Evolutionary conservation across 1,139 yeast species (phyloP).

Genomic region (Scheffersomyces segobiensis): DNA sequence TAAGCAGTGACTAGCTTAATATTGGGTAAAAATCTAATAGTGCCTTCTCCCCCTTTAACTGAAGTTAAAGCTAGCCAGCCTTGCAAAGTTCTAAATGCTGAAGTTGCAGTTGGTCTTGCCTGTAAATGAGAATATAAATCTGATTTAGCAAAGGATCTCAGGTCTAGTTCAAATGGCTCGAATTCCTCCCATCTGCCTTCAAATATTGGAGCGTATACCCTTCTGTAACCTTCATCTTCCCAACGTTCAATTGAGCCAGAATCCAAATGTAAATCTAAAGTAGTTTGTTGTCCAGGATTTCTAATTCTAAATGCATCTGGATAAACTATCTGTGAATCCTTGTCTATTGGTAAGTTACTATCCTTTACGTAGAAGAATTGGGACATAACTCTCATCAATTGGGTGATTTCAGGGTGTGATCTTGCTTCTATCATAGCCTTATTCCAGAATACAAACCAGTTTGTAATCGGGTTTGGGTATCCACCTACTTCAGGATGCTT

Average conservation of each 20-base stretch:
- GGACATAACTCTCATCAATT: conserved; percentile 29
- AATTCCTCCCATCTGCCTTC: conserved; percentile 49
- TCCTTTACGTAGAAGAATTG: conserved; percentile 33
- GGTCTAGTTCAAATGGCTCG: conserved; percentile 43
- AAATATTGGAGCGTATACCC: conserved; percentile 37
- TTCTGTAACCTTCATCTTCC: conserved; percentile 42
- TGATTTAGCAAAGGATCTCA: conserved; percentile 35
- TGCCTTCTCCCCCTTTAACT: conserved; percentile 43
- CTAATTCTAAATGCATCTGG: conserved; percentile 44
- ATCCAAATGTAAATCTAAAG: conserved; percentile 45
- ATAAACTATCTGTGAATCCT: conserved; percentile 31
- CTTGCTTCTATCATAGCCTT: conserved; percentile 43
- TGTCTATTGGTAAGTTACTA: conserved; percentile 23
- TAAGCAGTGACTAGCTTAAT: conserved; percentile 40
- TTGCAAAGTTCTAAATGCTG: conserved; percentile 46
- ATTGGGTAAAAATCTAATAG: conserved; percentile 41
- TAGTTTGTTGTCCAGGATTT: conserved; percentile 36
- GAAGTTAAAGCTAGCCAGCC: conserved; percentile 47
- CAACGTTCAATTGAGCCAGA: conserved; percentile 50
- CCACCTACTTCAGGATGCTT: conserved; percentile 8
- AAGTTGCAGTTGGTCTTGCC: conserved; percentile 31
- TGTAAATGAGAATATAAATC: conserved; percentile 30
- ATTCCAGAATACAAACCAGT: conserved; percentile 36
- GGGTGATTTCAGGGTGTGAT: conserved; percentile 36
- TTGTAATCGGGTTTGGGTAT: conserved; percentile 4